A percentile compares a stretch with the other conserved stretches of the same genome.
These are phyloP conservation scores for Mrakia blollopis DNA, from an alignment of 768 basidiomycete species.

Conservation along the genomic window DNA sequence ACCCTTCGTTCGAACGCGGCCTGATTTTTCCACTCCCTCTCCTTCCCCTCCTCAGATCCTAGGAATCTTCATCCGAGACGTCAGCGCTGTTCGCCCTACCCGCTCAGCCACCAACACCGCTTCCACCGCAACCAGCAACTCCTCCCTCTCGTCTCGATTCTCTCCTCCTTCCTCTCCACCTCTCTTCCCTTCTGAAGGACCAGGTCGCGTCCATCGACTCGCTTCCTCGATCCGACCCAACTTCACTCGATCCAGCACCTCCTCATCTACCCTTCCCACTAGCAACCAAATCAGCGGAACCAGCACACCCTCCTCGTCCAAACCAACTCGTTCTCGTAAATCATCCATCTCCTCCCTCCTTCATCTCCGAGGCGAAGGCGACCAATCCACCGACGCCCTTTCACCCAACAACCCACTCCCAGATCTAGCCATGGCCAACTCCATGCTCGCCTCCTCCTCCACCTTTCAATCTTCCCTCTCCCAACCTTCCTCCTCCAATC, in stretches of 20 bases:
- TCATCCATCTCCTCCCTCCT: conserved; percentile 12
- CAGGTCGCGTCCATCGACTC: conserved; percentile 17
- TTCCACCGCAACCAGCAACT: not conserved
- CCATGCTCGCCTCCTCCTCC: not conserved
- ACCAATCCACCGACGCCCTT: conserved; percentile 10
- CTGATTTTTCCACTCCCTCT: not conserved
- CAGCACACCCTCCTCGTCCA: not conserved
- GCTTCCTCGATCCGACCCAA: conserved; percentile 20
- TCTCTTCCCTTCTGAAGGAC: not conserved
- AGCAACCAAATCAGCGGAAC: not conserved
- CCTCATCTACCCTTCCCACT: not conserved
- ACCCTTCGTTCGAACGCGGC: not conserved
- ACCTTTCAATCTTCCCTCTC: no score
- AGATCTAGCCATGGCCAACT: conserved; percentile 17
- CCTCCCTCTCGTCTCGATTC: conserved; percentile 5
- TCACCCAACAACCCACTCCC: conserved; percentile 17
- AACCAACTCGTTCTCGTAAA: conserved; percentile 9
- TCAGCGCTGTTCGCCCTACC: conserved; percentile 43
- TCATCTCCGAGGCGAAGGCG: not conserved
- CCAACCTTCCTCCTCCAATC: not conserved
- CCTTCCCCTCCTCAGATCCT: conserved; percentile 51
- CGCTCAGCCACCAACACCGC: not conserved
- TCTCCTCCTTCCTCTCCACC: conserved; percentile 4
- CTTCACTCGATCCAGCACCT: conserved; percentile 15
- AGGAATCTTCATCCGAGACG: conserved; percentile 79